Percentiles rank a stretch among this genome's conserved stretches.
These are phyloP conservation scores for Protoeuglena noctilucae DNA, from an alignment of 139 green algal genomes.

Conservation along the genomic window DNA sequence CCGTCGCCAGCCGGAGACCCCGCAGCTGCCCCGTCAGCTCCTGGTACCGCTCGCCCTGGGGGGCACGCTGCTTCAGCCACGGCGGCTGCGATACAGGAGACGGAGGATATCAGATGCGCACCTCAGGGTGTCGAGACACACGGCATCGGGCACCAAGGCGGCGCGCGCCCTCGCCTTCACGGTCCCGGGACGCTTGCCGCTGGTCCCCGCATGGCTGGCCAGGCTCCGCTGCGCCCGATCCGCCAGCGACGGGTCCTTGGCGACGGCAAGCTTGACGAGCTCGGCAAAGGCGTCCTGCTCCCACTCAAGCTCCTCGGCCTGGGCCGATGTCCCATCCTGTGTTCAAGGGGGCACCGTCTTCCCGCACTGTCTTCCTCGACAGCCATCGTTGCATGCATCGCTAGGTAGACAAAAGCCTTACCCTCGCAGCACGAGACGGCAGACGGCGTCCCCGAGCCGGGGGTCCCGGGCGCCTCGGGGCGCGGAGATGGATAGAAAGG, in stretches of 20 bases:
- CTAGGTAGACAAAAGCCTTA: too few relatives aligned
- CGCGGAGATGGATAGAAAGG: too few relatives aligned
- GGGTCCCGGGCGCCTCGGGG: too few relatives aligned
- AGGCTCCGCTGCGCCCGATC: slow-evolving; percentile 33
- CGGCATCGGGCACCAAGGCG: neutral
- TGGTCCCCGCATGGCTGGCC: neutral
- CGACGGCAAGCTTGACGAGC: slow-evolving; percentile 57
- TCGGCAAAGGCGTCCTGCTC: slow-evolving; percentile 55
- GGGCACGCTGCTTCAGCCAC: slow-evolving; percentile 85
- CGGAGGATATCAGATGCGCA: neutral
- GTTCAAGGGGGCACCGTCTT: too few relatives aligned
- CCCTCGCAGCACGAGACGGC: too few relatives aligned
- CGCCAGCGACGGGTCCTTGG: slow-evolving; percentile 52
- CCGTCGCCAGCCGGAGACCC: slow-evolving; percentile 63
- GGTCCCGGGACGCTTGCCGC: slow-evolving; percentile 2
- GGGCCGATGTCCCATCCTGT: too few relatives aligned
- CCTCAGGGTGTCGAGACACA: slow-evolving; percentile 4
- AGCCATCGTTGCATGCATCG: too few relatives aligned
- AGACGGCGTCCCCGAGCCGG: too few relatives aligned
- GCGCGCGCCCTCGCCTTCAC: neutral
- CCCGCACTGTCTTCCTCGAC: too few relatives aligned
- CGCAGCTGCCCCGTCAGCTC: slow-evolving; percentile 53
- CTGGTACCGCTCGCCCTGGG: slow-evolving; percentile 59
- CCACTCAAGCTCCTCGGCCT: neutral
- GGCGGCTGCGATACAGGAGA: slow-evolving; percentile 65